These are phyloP conservation scores for Leptodontidium sp. DNA, from an alignment of 2,329 filamentous ascomycete genomes.

Conservation along the genomic window DNA sequence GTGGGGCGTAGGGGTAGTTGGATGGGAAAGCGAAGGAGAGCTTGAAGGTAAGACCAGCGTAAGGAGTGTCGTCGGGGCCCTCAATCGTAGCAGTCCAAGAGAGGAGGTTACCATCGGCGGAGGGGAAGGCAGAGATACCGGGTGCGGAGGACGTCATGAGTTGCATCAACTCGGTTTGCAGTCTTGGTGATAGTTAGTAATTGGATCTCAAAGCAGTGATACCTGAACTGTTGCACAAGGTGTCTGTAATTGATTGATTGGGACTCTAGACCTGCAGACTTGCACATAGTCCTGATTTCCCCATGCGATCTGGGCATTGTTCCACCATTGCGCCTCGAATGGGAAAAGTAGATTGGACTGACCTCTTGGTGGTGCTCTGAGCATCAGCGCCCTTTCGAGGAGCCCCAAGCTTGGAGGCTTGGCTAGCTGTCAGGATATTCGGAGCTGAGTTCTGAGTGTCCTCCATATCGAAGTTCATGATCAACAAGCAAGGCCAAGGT, in stretches of 20 bases:
- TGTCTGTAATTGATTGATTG: neutral
- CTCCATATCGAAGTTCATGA: constrained; percentile 60
- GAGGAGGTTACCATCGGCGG: constrained; percentile 87
- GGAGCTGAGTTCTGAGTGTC: constrained; percentile 74
- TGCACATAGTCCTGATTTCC: neutral
- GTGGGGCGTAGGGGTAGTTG: constrained; percentile 92
- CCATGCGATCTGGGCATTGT: neutral
- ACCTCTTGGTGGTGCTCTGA: constrained; percentile 83
- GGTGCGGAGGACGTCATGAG: constrained; percentile 96
- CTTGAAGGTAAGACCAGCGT: constrained; percentile 88
- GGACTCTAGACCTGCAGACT: neutral
- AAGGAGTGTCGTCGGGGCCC: constrained; percentile 90
- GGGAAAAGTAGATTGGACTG: constrained; percentile 46
- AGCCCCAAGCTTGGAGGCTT: constrained; percentile 67
- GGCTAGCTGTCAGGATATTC: constrained; percentile 57
- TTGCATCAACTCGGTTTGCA: constrained; percentile 98
- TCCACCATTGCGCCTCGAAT: neutral
- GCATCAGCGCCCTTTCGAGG: constrained; percentile 68
- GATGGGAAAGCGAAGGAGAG: constrained; percentile 88
- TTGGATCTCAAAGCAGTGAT: neutral
- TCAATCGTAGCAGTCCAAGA: constrained; percentile 94
- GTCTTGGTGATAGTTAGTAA: constrained; percentile 57
- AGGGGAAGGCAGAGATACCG: constrained; percentile 93
- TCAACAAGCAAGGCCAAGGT: constrained; percentile 23
- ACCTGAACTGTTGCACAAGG: neutral